Percentiles rank a stretch among this genome's conserved stretches.
phyloP scores from a whole-genome alignment of 345 rosid species.

The Gossypium thurberi region DNA sequence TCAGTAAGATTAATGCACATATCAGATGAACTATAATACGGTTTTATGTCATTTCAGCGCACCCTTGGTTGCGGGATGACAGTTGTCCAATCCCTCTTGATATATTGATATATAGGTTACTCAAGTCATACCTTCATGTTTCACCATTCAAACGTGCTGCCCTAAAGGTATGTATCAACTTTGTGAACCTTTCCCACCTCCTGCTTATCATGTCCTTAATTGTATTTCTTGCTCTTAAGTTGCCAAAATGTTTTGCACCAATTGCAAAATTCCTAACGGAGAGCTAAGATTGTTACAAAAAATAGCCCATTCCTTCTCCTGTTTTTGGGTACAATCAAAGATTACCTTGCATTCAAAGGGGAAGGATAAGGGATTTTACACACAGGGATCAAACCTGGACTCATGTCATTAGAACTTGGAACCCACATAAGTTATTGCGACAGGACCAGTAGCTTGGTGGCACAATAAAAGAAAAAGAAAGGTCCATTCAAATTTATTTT shows the following conservation, averaged over 20 bases:
- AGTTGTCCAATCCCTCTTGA: conserved; percentile 50
- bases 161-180: conserved; percentile 41
- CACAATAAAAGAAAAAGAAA: too few species aligned
- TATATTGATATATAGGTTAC: conserved; percentile 59
- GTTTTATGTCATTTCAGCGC: conserved; percentile 37
- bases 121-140: conserved; percentile 60
- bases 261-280: background rate
- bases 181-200: background rate
- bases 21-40: background rate
- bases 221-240: background rate
- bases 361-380: too few species aligned
- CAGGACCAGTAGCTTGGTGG: too few species aligned
- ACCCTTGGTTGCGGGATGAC: conserved; percentile 66
- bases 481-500: background rate
- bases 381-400: too few species aligned
- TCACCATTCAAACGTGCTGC: conserved; percentile 71
- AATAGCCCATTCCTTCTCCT: background rate
- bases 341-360: too few species aligned
- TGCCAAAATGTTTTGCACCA: background rate
- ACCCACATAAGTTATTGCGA: too few species aligned
- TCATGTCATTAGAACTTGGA: too few species aligned
- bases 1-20: background rate
- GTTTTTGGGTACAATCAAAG: too few species aligned
- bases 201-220: background rate
- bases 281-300: background rate